Base-by-base conservation (phyloP, 2,329 filamentous ascomycete species). In the Alternaria sp. region DNA sequence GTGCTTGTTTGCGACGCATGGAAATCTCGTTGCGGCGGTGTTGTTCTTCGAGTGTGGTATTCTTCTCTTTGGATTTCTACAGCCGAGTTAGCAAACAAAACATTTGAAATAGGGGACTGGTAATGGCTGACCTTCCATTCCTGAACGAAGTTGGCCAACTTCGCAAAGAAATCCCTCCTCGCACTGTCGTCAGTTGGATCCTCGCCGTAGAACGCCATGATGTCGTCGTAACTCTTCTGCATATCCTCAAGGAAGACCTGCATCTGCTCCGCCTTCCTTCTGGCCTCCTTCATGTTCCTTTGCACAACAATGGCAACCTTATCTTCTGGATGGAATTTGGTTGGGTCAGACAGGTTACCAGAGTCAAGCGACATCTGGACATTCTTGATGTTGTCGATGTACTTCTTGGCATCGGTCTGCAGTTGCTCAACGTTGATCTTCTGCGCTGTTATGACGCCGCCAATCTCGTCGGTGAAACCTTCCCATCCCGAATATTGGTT, bases 401-500 rank as follows among this genome's bases (percentile, higher is more conserved):
- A 99, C 77, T 87, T 92, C 82, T 89, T 94, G 28, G 94, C 93
- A 76, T 99, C 95, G 20, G 86, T 80, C 69, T 93, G 90, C 56
- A 99, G 85, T 80, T 96, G 92, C 78, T 98, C 95, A 54, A 98
- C 92, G 75, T 97, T 98, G 80, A 97, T 86, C 83, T 97, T 98
- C 75, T 97, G 92, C 26, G 88, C 88, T 18, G 86, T 82, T 43
- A 95, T 81, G 36, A 98, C 93, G 22, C 90, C 91, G 22, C 81
- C 81, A 68, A 99, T 97, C 74, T 99, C 94, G 9, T 92, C 88
- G 18, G 88, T 84, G 78, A 98, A 98, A 34, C 86, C 86, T 79
- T 97, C 94, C 92, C 94, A 98, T 78, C 97, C 92, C 3, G 94
- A 91, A 69, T 98, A 99, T 77, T 98, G 94, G 75, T 93, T 95